Evolutionary conservation across 208 protist species (phyloP).

Genomic region (Trypanosoma melophagium): DNA sequence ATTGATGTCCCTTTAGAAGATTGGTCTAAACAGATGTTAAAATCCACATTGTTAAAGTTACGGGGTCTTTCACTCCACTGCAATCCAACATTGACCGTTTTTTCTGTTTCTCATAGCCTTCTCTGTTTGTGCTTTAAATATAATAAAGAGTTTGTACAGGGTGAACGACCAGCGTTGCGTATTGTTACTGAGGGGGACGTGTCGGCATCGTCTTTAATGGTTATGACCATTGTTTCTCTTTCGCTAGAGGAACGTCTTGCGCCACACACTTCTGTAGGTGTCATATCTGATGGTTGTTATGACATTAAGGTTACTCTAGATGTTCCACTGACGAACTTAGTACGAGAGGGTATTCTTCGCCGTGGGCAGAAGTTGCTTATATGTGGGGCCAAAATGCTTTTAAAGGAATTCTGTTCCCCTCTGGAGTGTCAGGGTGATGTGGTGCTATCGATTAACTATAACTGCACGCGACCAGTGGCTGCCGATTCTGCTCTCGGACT

Average conservation of each 20-base stretch:
- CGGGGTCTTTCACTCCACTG: constrained; percentile 21
- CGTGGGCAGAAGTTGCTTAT: constrained; percentile 60
- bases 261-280: constrained; percentile 60
- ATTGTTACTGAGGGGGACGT: constrained; percentile 75
- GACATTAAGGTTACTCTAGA: constrained; percentile 64
- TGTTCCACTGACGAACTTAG: constrained; percentile 64
- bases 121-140: constrained; percentile 65
- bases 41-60: constrained; percentile 42
- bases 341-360: constrained; percentile 55
- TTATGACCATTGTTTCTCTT: constrained; percentile 45
- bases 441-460: constrained; percentile 71
- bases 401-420: constrained; percentile 44
- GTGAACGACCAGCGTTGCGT: constrained; percentile 57
- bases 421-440: constrained; percentile 51
- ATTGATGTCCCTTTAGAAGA: constrained; percentile 33
- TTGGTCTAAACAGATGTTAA: constrained; percentile 60
- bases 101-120: constrained; percentile 25
- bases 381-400: constrained; percentile 60
- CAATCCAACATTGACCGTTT: constrained; percentile 14
- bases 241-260: constrained; percentile 38
- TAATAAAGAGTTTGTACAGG: constrained; percentile 78
- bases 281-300: constrained; percentile 76
- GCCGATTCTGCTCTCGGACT: constrained; percentile 51
- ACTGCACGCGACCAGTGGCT: constrained; percentile 65
- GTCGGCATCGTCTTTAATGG: constrained; percentile 48